Evolutionary conservation across 192 early-diverging fungal species (phyloP).

Genomic region (Umbelopsis sp.): DNA sequence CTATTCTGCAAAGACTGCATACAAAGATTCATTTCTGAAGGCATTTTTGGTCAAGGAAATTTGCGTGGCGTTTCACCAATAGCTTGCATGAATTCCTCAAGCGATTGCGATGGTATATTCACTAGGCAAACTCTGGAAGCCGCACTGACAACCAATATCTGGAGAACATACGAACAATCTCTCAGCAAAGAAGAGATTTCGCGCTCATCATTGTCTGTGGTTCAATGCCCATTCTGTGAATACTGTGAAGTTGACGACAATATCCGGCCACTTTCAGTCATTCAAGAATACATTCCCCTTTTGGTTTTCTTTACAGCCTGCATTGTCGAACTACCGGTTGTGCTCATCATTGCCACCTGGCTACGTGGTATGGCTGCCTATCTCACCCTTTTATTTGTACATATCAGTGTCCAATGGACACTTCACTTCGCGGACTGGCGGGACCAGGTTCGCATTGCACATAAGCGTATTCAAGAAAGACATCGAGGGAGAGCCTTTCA

Average conservation of each 20-base stretch:
- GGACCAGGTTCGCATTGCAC: conserved; percentile 20
- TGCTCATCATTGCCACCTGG: conserved; percentile 13
- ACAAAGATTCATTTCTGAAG: conserved; percentile 43
- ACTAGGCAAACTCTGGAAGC: conserved; percentile 19
- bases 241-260: conserved; percentile 44
- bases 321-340: conserved; percentile 3
- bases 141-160: conserved; percentile 30
- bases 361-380: conserved; percentile 20
- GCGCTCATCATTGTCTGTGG: conserved; percentile 1
- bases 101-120: conserved; percentile 37
- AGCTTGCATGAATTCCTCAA: conserved; percentile 31
- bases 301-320: not conserved
- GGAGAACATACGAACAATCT: conserved; percentile 36
- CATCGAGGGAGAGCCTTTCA: conserved; percentile 46
- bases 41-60: conserved; percentile 47
- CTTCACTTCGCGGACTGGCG: conserved; percentile 23
- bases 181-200: conserved; percentile 29
- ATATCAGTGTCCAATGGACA: conserved; percentile 7
- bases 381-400: conserved; percentile 16
- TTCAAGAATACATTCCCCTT: conserved; percentile 6
- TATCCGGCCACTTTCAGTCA: conserved; percentile 18
- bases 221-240: conserved; percentile 41
- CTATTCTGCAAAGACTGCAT: conserved; percentile 47
- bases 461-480: conserved; percentile 27
- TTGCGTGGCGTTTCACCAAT: conserved; percentile 34